Conservation (phyloP, 2,329 filamentous ascomycete genomes). For the Pseudogymnoascus sp. region DNA sequence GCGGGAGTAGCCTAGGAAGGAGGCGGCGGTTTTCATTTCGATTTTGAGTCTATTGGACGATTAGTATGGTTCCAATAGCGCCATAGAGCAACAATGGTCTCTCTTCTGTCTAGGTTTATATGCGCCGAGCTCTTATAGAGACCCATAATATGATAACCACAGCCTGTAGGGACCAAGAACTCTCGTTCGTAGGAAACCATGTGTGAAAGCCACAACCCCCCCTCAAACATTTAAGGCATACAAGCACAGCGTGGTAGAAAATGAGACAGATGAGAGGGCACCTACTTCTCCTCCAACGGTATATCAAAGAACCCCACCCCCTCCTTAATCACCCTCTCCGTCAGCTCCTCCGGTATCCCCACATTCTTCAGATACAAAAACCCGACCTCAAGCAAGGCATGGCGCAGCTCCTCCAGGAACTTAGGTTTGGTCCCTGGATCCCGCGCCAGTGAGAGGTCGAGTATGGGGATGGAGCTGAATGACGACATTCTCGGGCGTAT, state of each 20-base stretch:
- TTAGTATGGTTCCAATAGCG: neutral
- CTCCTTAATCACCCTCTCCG: constrained; percentile 55
- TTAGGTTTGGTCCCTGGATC: constrained; percentile 57
- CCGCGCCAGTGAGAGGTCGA: constrained; percentile 62
- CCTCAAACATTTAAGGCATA: neutral
- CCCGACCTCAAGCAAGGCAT: constrained; percentile 76
- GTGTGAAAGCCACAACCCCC: neutral
- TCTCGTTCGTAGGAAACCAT: neutral
- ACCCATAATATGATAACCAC: neutral
- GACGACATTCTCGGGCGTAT: constrained; percentile 33
- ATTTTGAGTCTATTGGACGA: constrained; percentile 43
- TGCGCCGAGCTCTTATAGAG: neutral
- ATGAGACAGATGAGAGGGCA: constrained; percentile 11
- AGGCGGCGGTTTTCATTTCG: constrained; percentile 66
- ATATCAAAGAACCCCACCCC: constrained; percentile 71
- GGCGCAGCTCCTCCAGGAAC: constrained; percentile 62
- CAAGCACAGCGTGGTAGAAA: neutral
- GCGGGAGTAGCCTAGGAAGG: constrained; percentile 61
- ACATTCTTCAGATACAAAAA: constrained; percentile 81
- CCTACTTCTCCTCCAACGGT: constrained; percentile 64
- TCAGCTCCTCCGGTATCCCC: constrained; percentile 58
- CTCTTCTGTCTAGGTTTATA: neutral
- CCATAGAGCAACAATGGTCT: no score
- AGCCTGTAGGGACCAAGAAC: neutral
- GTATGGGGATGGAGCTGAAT: constrained; percentile 67